Evolutionary conservation across 805 yeast genomes (phyloP), one percentile per base, ranked within the genome.

Genomic region (Hanseniaspora pseudoguilliermondii): DNA sequence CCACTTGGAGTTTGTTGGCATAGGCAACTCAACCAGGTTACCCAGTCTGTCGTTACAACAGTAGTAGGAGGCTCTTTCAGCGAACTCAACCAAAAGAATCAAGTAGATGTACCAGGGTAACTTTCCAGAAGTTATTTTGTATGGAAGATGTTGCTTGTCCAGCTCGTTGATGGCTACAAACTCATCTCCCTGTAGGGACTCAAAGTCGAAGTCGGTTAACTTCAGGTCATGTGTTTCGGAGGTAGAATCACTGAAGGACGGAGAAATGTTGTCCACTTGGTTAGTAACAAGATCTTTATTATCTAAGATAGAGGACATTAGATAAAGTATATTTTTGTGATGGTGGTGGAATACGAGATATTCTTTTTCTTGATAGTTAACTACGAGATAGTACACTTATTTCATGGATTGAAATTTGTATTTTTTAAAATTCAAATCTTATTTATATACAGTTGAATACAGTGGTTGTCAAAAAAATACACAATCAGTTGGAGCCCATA

Each of bases 11-110:
- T 66, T 75, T 50, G 62, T 62, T 49, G 75, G 72, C 52, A 73
- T 60, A 54, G 67, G 62, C 61, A 79, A 71, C 67, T 83, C 86
- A 83, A 86, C 83, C 69, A 84, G 85, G 71, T 86, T 86, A 71
- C 80, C 84, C 71, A 86, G 81, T 8, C 87, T 84, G 57, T 86
- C 84, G 48, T 82, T 76, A 58, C 84, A 72, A 64, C 95, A 93
- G 63, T 86, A 86, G 72, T 82, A 86, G 13, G 91, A 77, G 66
- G 86, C 85, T 61, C 95, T 78, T 69, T 86, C 95, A 49, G 90
- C 79, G 59, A 86, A 78, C 71, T 86, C 95, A 42, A 86, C 86
- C 47, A 85, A 55, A 59, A 78, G 80, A 57, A 82, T 75, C 54
- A 80, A 67, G 67, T 79, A 80, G 40, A 76, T 67, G 34, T 73